Conservation (phyloP, 352 stramenopile genomes). For the Pythium rhizo-oryzae region DNA sequence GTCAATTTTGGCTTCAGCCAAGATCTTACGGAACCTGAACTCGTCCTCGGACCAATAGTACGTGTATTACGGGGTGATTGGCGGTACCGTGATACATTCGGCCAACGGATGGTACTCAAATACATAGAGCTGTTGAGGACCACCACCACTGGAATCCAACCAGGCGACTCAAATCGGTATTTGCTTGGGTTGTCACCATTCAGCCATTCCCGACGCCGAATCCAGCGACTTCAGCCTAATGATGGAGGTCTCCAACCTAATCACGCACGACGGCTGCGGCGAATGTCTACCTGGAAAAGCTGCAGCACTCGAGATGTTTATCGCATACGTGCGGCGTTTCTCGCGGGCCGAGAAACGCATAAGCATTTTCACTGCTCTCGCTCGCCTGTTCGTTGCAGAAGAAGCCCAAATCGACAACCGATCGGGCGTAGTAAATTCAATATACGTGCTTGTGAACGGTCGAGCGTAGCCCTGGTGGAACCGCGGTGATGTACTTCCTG, state of each 20-base stretch:
- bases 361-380: constrained; percentile 9
- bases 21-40: background rate
- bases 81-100: background rate
- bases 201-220: background rate
- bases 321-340: background rate
- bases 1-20: background rate
- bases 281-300: constrained; percentile 4
- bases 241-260: background rate
- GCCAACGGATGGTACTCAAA: background rate
- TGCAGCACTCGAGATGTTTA: constrained; percentile 7
- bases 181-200: background rate
- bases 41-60: background rate
- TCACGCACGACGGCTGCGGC: background rate
- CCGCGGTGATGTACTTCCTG: background rate
- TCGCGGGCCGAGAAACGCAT: background rate
- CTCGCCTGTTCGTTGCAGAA: constrained; percentile 6
- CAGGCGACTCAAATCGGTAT: background rate
- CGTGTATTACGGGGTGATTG: background rate
- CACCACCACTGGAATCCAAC: background rate
- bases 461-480: background rate
- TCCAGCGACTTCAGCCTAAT: constrained; percentile 7
- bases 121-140: background rate
- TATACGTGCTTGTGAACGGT: constrained; percentile 2
- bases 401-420: background rate
- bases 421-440: background rate